Evolutionary conservation across 2,329 filamentous ascomycete genomes (phyloP).

Genomic region (Sclerotinia trifoliorum): DNA sequence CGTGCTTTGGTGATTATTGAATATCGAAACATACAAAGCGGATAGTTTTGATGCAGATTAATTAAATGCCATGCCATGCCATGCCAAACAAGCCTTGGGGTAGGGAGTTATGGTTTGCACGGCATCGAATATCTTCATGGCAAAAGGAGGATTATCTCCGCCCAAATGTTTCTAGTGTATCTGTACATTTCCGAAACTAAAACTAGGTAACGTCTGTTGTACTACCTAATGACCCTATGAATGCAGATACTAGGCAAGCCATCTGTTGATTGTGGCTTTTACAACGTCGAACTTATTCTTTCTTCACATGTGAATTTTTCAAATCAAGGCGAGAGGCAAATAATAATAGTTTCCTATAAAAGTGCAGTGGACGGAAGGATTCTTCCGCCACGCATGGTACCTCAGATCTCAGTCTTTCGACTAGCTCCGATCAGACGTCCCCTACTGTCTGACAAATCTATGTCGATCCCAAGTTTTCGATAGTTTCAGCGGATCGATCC

Average conservation of each 20-base stretch:
- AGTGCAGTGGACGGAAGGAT: background rate
- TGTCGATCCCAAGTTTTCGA: background rate
- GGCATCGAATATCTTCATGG: background rate
- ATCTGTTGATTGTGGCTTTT: background rate
- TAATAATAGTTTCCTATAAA: too few relatives aligned
- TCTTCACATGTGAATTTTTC: background rate
- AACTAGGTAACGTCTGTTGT: too few relatives aligned
- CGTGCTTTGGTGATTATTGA: background rate
- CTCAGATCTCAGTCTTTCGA: background rate
- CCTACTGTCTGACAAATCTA: background rate
- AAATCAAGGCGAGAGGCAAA: background rate
- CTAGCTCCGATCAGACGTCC: background rate
- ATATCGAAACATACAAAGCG: background rate
- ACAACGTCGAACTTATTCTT: background rate
- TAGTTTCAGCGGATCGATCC: conserved; percentile 4
- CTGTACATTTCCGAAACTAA: too few relatives aligned
- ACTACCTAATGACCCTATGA: background rate
- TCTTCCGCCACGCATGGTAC: background rate
- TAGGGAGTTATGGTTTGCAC: background rate
- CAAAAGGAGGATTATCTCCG: background rate
- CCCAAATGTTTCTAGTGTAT: background rate
- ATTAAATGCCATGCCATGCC: background rate
- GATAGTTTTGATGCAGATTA: background rate
- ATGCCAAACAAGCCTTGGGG: background rate
- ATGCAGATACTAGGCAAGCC: background rate